phyloP scores from a whole-genome alignment of 139 green algal genomes.

The Picochlorum sp. region DNA sequence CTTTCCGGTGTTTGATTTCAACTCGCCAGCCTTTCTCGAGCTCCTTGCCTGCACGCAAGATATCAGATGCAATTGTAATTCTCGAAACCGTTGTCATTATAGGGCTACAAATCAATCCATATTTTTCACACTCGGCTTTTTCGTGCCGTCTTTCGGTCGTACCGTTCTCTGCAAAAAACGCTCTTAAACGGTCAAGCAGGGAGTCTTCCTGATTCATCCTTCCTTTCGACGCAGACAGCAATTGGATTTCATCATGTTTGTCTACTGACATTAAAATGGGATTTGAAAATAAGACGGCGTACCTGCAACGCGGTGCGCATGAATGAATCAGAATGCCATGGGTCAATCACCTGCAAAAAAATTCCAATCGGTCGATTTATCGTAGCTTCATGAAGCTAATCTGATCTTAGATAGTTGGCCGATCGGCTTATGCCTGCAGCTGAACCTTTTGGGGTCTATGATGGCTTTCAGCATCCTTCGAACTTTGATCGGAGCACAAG shows the following conservation, averaged over 20 bases:
- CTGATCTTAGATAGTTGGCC: too few species aligned
- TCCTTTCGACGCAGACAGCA: not conserved
- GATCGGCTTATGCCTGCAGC: too few species aligned
- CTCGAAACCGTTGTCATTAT: not conserved
- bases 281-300: not conserved
- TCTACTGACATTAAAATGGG: not conserved
- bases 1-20: conserved; percentile 35
- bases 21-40: conserved; percentile 34
- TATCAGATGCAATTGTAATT: not conserved
- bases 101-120: not conserved
- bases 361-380: too few species aligned
- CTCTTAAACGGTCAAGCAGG: conserved; percentile 4
- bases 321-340: too few species aligned
- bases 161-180: conserved; percentile 24
- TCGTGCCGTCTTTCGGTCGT: not conserved
- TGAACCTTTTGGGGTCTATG: not conserved
- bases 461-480: not conserved
- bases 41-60: conserved; percentile 2
- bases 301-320: too few species aligned
- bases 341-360: too few species aligned
- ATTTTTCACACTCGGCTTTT: too few species aligned
- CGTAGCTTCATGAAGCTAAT: too few species aligned
- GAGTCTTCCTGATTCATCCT: not conserved
- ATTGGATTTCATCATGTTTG: not conserved
- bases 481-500: not conserved